Evolutionary conservation across 2,329 filamentous ascomycete species (phyloP).

Genomic region (Fonsecaea pedrosoi): DNA sequence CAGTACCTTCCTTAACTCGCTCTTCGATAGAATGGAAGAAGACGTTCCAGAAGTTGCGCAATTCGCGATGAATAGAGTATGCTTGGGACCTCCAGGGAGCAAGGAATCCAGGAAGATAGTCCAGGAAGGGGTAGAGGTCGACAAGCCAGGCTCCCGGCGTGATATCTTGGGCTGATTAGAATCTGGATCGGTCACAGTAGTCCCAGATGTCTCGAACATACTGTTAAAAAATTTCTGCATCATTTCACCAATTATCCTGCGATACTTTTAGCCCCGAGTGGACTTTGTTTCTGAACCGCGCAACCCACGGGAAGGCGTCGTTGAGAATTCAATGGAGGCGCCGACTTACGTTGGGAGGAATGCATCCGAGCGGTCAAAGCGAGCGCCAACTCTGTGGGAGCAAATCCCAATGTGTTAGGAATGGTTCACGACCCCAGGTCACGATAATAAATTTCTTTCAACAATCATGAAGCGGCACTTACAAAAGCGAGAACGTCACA

Average conservation of each 20-base stretch:
- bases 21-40: slow-evolving; percentile 13
- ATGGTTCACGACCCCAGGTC: not conserved
- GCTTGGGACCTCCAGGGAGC: slow-evolving; percentile 20
- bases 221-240: slow-evolving; percentile 19
- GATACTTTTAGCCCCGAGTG: not conserved
- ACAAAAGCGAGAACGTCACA: slow-evolving; percentile 14
- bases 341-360: slow-evolving; percentile 4
- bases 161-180: slow-evolving; percentile 6
- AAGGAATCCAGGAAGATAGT: slow-evolving; percentile 47
- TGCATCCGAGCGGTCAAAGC: slow-evolving; percentile 14
- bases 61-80: not conserved
- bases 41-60: slow-evolving; percentile 12
- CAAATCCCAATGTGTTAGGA: not conserved
- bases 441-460: not conserved
- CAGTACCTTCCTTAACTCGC: slow-evolving; percentile 14
- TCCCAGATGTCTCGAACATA: not conserved
- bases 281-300: not conserved
- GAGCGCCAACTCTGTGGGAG: slow-evolving; percentile 7
- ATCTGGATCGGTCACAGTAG: not conserved
- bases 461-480: not conserved
- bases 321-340: not conserved
- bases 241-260: slow-evolving; percentile 10
- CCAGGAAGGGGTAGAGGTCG: slow-evolving; percentile 54
- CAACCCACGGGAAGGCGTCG: not conserved
- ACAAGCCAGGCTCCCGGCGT: slow-evolving; percentile 54